Evolutionary conservation across 768 basidiomycete genomes (phyloP).

Genomic region (Lentinula boryana): DNA sequence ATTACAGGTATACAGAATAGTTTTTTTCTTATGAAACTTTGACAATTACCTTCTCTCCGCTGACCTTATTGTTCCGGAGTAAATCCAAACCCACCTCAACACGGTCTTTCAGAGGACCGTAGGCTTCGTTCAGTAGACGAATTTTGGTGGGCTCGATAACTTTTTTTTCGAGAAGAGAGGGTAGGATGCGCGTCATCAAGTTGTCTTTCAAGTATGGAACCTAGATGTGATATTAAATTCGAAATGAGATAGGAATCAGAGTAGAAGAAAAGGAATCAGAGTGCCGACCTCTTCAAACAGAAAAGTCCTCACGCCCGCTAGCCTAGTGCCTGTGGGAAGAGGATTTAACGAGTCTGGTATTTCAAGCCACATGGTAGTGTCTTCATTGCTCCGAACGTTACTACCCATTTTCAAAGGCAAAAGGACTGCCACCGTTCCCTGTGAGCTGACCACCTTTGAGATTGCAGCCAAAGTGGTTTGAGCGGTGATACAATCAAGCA

Average conservation of each 20-base stretch:
- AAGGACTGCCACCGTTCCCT: slow-evolving; percentile 36
- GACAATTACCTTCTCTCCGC: slow-evolving; percentile 45
- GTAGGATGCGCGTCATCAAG: slow-evolving; percentile 40
- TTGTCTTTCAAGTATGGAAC: slow-evolving; percentile 35
- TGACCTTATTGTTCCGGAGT: slow-evolving; percentile 39
- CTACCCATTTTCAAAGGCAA: slow-evolving; percentile 41
- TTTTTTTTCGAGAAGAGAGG: slow-evolving; percentile 29
- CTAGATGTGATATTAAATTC: slow-evolving; percentile 7
- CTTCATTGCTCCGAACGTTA: slow-evolving; percentile 24
- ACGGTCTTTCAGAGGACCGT: slow-evolving; percentile 34
- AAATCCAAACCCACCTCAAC: slow-evolving; percentile 36
- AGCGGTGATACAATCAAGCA: slow-evolving; percentile 33
- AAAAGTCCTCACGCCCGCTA: slow-evolving; percentile 36
- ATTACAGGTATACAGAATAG: neutral
- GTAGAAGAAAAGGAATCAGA: neutral
- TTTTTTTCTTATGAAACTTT: slow-evolving; percentile 19
- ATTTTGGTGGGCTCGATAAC: slow-evolving; percentile 36
- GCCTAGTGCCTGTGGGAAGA: slow-evolving; percentile 28
- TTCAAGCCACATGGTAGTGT: slow-evolving; percentile 24
- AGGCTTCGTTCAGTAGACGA: slow-evolving; percentile 28
- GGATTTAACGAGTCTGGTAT: slow-evolving; percentile 28
- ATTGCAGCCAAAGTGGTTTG: slow-evolving; percentile 29
- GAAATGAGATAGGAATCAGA: no score
- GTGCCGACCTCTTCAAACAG: slow-evolving; percentile 30
- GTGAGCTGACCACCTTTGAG: slow-evolving; percentile 27